Evolutionary conservation across 2,329 filamentous ascomycete genomes (phyloP).

Genomic region (Pezizomycotina sp.): DNA sequence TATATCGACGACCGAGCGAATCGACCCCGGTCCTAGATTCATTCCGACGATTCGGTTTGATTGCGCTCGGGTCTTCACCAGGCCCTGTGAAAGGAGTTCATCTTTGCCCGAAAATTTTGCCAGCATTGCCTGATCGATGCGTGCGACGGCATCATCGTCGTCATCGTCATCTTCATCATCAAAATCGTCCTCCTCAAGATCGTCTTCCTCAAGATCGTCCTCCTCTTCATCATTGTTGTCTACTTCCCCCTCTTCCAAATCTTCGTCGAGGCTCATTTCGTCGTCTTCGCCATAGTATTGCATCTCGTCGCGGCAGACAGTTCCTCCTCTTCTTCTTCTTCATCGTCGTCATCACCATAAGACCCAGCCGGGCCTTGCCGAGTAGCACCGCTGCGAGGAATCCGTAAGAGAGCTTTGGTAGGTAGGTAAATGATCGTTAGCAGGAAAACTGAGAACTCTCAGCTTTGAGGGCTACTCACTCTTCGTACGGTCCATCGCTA

Average conservation of each 20-base stretch:
- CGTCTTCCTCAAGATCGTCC: conserved; percentile 10
- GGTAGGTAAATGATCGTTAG: too few species aligned
- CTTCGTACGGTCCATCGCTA: too few species aligned
- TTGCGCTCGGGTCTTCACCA: conserved; percentile 9
- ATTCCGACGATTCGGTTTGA: conserved; percentile 10
- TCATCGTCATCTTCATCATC: conserved; percentile 15
- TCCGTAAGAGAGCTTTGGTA: too few species aligned
- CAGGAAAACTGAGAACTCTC: too few species aligned
- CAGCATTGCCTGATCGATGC: conserved; percentile 9
- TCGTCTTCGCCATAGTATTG: conserved; percentile 15
- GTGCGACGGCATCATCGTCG: conserved; percentile 8
- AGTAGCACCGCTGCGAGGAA: too few species aligned
- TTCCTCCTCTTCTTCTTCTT: conserved; percentile 16
- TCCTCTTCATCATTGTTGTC: conserved; percentile 14
- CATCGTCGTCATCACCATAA: conserved; percentile 13
- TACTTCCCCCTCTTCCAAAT: conserved; percentile 12
- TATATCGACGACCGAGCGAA: too few species aligned
- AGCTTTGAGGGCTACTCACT: too few species aligned
- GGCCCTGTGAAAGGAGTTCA: conserved; percentile 16
- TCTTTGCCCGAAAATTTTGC: too few species aligned
- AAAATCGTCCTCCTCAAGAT: conserved; percentile 12
- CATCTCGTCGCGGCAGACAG: too few species aligned
- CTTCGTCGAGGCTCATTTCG: conserved; percentile 14
- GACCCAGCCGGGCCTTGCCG: too few species aligned
- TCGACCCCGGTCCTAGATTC: conserved; percentile 8